A percentile compares a stretch with the other conserved stretches of the same genome.
These are phyloP conservation scores for Wickerhamiella occidentalis DNA, from an alignment of 805 yeast genomes.

Conservation along the genomic window DNA sequence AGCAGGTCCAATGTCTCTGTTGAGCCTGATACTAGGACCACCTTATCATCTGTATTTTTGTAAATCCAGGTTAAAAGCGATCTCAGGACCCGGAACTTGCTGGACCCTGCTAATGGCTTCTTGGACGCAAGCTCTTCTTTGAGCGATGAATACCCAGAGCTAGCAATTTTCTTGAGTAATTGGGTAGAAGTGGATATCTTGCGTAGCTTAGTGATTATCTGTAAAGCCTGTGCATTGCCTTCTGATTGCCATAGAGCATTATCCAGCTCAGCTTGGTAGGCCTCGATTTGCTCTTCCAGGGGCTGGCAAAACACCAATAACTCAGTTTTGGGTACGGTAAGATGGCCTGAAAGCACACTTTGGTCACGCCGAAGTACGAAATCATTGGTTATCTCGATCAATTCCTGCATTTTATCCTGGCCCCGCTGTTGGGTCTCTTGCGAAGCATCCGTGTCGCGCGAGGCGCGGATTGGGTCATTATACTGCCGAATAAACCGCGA, in stretches of 20 bases:
- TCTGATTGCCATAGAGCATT: conserved; percentile 27
- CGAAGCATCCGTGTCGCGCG: conserved; percentile 55
- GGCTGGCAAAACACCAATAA: conserved; percentile 69
- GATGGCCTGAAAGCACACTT: conserved; percentile 41
- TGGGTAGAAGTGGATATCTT: conserved; percentile 78
- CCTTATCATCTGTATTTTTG: conserved; percentile 46
- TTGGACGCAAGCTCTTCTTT: conserved; percentile 1
- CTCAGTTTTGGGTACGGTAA: conserved; percentile 64
- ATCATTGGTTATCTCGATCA: conserved; percentile 48
- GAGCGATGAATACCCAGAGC: neutral
- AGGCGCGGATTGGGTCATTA: conserved; percentile 56
- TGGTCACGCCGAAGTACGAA: conserved; percentile 62
- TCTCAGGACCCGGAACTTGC: conserved; percentile 54
- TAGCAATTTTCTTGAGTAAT: conserved; percentile 32
- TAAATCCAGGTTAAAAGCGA: conserved; percentile 42
- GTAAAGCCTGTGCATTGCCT: conserved; percentile 28
- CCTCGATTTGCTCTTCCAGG: conserved; percentile 41
- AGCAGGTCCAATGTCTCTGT: conserved; percentile 77
- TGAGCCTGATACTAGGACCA: conserved; percentile 75
- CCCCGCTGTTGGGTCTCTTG: conserved; percentile 43
- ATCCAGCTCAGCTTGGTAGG: conserved; percentile 39
- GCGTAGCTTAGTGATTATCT: conserved; percentile 61
- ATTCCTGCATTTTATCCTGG: conserved; percentile 45
- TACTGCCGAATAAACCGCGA: conserved; percentile 37
- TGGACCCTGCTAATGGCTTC: conserved; percentile 24